Base-by-base conservation (phyloP, 2,329 filamentous ascomycete genomes). In the Achaetomium macrosporum region DNA sequence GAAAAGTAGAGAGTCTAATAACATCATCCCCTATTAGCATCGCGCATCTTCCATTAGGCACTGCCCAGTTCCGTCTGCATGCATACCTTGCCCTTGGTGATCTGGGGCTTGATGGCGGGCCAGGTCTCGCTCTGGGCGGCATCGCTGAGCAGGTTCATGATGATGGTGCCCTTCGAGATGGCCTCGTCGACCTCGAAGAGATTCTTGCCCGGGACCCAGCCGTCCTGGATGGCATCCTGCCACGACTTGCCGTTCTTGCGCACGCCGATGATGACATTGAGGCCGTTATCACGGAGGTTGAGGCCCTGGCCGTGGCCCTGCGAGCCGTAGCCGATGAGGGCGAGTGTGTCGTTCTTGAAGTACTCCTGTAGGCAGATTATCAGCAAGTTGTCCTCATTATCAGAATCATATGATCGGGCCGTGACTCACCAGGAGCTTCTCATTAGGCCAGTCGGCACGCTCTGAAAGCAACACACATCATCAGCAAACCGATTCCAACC, bases 321-420 rank as follows among this genome's bases (percentile, higher is more conserved):
- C 61, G 91, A 96, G 68, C 80, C 93, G 77, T 99, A 99, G 73
- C 93, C 93, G 75, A 99, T 99, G 70, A 99, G 87, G 70, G 93
- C 93, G 66, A 99, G 89, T 64, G 92, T 97, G 76, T 99, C 93
- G 78, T 99, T 84, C 84, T 97, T 97, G 88, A 99, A 99, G 86
- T 92, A 99, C 62, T 97, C 90, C 88, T 96, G 54, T 19, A 47
- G 29, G 50, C 11, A 6, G 29, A 11, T 33, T 48, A 19, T 53
- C n/a, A 53, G 12, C 17, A 45, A 5, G 16, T 39, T 20, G 17
- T 30, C 41, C 41, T 42, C 41, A 20, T 40, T 17, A 54, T 56
- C 42, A 35, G 7, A n/a, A 35, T n/a, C 35, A n/a, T 8, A n/a
- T n/a, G n/a, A 37, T 3, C 17, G 8, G 45, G 54, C 55, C 56